Conservation (phyloP, 1,139 yeast genomes). For the Tardiomyces depauwii region DNA sequence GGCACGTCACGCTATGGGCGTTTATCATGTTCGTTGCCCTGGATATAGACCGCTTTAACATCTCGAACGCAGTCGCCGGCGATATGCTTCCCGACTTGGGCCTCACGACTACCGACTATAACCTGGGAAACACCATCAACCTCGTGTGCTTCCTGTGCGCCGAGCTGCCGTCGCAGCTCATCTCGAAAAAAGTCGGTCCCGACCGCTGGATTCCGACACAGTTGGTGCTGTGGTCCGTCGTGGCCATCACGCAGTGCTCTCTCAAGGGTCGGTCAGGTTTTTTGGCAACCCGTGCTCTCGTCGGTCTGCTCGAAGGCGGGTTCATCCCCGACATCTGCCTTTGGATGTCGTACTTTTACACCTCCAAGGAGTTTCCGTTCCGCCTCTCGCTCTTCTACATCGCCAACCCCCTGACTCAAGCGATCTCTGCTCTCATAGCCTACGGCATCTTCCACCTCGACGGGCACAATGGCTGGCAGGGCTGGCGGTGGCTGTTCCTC, state of each 20-base stretch:
- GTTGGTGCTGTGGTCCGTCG: slow-evolving; percentile 39
- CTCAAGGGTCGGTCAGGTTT: slow-evolving; percentile 29
- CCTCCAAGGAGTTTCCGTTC: slow-evolving; percentile 35
- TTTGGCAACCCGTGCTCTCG: slow-evolving; percentile 32
- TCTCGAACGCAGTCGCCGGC: slow-evolving; percentile 41
- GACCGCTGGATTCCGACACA: slow-evolving; percentile 45
- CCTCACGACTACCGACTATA: slow-evolving; percentile 38
- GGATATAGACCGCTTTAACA: slow-evolving; percentile 41
- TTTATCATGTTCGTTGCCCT: slow-evolving; percentile 39
- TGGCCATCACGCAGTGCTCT: slow-evolving; percentile 36
- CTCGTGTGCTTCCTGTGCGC: slow-evolving; percentile 35
- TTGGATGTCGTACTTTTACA: slow-evolving; percentile 45
- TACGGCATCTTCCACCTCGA: slow-evolving; percentile 42
- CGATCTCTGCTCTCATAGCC: slow-evolving; percentile 37
- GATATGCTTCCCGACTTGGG: slow-evolving; percentile 34
- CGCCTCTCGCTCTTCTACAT: slow-evolving; percentile 36
- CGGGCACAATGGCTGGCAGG: slow-evolving; percentile 37
- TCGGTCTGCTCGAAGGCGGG: slow-evolving; percentile 43
- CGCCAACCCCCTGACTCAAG: slow-evolving; percentile 5
- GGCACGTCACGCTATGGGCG: slow-evolving; percentile 35
- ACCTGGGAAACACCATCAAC: slow-evolving; percentile 37
- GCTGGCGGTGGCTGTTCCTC: slow-evolving; percentile 53
- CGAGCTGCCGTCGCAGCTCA: slow-evolving; percentile 43
- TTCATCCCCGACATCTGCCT: slow-evolving; percentile 42
- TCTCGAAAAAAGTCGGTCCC: slow-evolving; percentile 42